Conservation (phyloP, 2,329 filamentous ascomycete species). For the Colletotrichum sp. region DNA sequence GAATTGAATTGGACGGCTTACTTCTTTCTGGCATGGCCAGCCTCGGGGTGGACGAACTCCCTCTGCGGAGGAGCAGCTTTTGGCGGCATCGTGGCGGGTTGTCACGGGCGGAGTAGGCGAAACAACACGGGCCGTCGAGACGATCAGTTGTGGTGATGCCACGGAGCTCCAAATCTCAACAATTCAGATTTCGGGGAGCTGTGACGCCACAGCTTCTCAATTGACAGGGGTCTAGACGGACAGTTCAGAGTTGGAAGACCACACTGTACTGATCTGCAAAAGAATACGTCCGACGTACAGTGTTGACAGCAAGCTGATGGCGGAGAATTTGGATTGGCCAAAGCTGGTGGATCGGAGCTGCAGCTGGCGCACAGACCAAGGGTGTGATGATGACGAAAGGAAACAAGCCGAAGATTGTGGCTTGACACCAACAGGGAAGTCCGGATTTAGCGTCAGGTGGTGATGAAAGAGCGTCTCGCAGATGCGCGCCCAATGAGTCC, state of each 20-base stretch:
- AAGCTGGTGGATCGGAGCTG: constrained; percentile 4
- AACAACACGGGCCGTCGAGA: not conserved
- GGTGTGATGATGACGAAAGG: constrained; percentile 12
- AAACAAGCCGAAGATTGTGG: constrained; percentile 4
- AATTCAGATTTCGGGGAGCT: constrained; percentile 19
- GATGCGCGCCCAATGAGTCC: not conserved
- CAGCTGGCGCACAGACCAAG: constrained; percentile 10
- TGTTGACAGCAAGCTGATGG: not conserved
- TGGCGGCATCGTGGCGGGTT: constrained; percentile 43
- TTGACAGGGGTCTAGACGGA: not conserved
- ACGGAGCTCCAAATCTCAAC: constrained; percentile 19
- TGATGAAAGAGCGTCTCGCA: constrained; percentile 1
- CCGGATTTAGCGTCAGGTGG: constrained; percentile 14
- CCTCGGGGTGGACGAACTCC: constrained; percentile 53
- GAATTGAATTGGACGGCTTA: constrained; percentile 28
- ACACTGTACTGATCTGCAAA: not conserved
- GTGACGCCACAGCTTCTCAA: constrained; percentile 22
- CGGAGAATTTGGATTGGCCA: constrained; percentile 1
- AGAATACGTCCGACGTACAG: not conserved
- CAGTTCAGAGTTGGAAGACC: not conserved
- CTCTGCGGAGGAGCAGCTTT: constrained; percentile 29
- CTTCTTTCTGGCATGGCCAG: constrained; percentile 59
- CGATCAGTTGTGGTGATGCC: constrained; percentile 10
- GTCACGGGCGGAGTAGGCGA: constrained; percentile 4
- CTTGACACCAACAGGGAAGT: constrained; percentile 13